phyloP scores from a whole-genome alignment of 331 rosid genomes.

The Rosa hybrid region DNA sequence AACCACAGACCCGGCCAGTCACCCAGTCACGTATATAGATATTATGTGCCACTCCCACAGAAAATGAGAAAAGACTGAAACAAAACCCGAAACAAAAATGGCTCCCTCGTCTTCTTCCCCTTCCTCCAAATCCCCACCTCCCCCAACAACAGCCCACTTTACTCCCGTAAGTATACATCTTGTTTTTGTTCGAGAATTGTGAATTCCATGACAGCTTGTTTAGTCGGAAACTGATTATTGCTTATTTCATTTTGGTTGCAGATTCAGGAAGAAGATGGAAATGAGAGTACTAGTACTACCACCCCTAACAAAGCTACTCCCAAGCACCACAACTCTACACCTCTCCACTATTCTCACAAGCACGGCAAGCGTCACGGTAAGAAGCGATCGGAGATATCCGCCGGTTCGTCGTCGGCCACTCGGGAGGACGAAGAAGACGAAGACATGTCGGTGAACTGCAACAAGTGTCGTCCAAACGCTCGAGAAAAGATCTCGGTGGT shows the following conservation, averaged over 20 bases:
- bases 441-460: constrained; percentile 64
- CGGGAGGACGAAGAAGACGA: constrained; percentile 6
- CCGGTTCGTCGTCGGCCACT: constrained; percentile 22
- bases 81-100: constrained; percentile 31
- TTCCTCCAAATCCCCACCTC: constrained; percentile 56
- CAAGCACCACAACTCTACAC: constrained; percentile 46
- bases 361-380: constrained; percentile 31
- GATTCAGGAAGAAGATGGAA: constrained; percentile 67
- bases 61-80: neutral
- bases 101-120: constrained; percentile 46
- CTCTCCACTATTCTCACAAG: constrained; percentile 41
- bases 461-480: constrained; percentile 74
- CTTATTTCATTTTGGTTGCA: constrained; percentile 34
- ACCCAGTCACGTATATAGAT: neutral
- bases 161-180: constrained; percentile 49
- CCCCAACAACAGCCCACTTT: constrained; percentile 53
- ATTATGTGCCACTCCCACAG: neutral
- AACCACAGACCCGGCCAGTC: neutral
- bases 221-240: too few species aligned
- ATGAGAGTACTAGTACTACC: constrained; percentile 24
- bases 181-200: neutral
- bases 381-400: constrained; percentile 42
- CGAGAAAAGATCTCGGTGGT: constrained; percentile 87
- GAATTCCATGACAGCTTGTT: neutral
- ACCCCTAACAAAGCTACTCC: constrained; percentile 21